Conservation (phyloP, 202 grass and related monocot species). For the Saccharum hybrid region DNA sequence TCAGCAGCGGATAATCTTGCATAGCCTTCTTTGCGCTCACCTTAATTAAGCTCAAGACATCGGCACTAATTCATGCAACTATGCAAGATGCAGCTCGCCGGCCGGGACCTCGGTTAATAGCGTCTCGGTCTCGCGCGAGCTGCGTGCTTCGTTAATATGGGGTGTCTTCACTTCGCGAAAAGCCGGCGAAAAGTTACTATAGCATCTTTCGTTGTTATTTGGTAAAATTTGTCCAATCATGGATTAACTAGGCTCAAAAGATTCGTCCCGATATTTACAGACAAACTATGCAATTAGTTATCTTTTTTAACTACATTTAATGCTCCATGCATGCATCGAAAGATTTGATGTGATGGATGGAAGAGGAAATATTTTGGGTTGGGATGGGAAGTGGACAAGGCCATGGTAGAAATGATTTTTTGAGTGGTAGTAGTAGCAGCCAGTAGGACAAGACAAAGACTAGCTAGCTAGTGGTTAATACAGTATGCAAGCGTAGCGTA, state of each 20-base stretch:
- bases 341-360: too few relatives aligned
- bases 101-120: slow-evolving; percentile 54
- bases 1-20: background rate
- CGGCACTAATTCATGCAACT: background rate
- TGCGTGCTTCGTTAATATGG: slow-evolving; percentile 29
- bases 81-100: slow-evolving; percentile 40
- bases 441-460: background rate
- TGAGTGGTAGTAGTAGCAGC: background rate
- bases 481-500: background rate
- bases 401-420: slow-evolving; percentile 4
- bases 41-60: slow-evolving; percentile 23
- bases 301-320: too few relatives aligned
- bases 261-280: too few relatives aligned
- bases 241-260: too few relatives aligned
- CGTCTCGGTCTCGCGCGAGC: slow-evolving; percentile 27
- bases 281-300: too few relatives aligned
- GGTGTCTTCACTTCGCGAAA: too few relatives aligned
- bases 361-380: too few relatives aligned
- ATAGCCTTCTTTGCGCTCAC: slow-evolving; percentile 31
- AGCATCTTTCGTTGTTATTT: too few relatives aligned
- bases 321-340: too few relatives aligned
- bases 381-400: too few relatives aligned
- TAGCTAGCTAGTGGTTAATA: slow-evolving; percentile 28
- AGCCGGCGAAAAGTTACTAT: too few relatives aligned
- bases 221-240: too few relatives aligned